A percentile compares a stretch with the other conserved stretches of the same genome.
Conservation (phyloP, 805 yeast genomes). For the Nematodospora valgi region DNA sequence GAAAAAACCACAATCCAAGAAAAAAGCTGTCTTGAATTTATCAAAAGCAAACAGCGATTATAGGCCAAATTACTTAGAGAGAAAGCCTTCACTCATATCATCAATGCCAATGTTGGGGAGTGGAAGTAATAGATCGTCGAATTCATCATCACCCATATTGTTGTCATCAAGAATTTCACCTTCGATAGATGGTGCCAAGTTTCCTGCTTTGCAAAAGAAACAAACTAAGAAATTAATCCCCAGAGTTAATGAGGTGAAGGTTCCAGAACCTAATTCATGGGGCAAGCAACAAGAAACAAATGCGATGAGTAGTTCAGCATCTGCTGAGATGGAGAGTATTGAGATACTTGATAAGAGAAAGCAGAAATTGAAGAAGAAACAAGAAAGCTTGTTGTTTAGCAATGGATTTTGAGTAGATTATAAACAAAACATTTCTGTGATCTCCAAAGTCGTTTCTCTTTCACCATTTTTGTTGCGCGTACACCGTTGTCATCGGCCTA, state of each 20-base stretch:
- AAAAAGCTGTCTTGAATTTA: conserved; percentile 11
- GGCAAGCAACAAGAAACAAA: conserved; percentile 9
- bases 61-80: conserved; percentile 31
- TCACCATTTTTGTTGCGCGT: too few species aligned
- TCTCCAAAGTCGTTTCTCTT: too few species aligned
- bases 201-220: conserved; percentile 50
- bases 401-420: too few species aligned
- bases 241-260: conserved; percentile 50
- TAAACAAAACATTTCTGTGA: too few species aligned
- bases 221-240: conserved; percentile 42
- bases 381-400: conserved; percentile 12
- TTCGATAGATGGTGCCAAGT: conserved; percentile 23
- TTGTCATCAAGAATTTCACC: conserved; percentile 10
- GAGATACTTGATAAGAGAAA: conserved; percentile 13
- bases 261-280: conserved; percentile 19
- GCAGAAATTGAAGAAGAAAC: conserved; percentile 18
- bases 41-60: conserved; percentile 20
- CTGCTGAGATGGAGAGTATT: conserved; percentile 7
- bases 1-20: conserved; percentile 14
- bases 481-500: too few species aligned
- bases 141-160: background rate
- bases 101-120: conserved; percentile 23
- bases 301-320: background rate
- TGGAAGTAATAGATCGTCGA: background rate
- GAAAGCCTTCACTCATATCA: conserved; percentile 14